A percentile compares a stretch with the other conserved stretches of the same genome.
Conservation (phyloP, 371 early-diverging fungal genomes). For the Rhizopus arrhizus region DNA sequence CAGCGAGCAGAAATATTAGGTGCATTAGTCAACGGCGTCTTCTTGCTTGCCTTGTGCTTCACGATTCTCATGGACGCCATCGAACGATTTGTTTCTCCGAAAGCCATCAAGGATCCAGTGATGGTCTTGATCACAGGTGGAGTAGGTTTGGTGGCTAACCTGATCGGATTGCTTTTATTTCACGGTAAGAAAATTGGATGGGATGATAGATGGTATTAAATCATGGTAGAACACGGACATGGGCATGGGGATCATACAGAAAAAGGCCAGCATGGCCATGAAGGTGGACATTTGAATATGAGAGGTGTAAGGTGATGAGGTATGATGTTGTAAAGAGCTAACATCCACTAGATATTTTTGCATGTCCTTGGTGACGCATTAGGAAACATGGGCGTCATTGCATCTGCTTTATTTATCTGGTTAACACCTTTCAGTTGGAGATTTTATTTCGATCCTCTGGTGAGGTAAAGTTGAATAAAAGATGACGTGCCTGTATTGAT, state of each 20-base stretch:
- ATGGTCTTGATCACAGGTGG: constrained; percentile 83
- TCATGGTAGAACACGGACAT: constrained; percentile 25
- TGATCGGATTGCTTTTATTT: constrained; percentile 84
- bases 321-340: not conserved
- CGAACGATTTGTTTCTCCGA: constrained; percentile 74
- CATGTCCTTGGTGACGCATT: constrained; percentile 95
- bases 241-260: constrained; percentile 7
- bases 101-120: constrained; percentile 71
- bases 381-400: constrained; percentile 90
- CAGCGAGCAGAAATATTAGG: constrained; percentile 93
- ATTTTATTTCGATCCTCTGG: constrained; percentile 78
- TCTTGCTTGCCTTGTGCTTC: constrained; percentile 86
- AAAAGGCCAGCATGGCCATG: constrained; percentile 10
- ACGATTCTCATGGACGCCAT: constrained; percentile 87
- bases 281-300: constrained; percentile 78
- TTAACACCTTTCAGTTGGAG: constrained; percentile 67
- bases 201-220: not conserved
- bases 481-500: not conserved
- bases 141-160: constrained; percentile 82
- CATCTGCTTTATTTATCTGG: constrained; percentile 82
- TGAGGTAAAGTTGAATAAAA: constrained; percentile 41
- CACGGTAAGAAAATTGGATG: constrained; percentile 44
- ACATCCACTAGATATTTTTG: constrained; percentile 67
- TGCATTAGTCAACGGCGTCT: constrained; percentile 88
- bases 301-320: constrained; percentile 60